A percentile compares a stretch with the other conserved stretches of the same genome.
These are phyloP conservation scores for Colletotrichum cereale DNA, from an alignment of 2,329 filamentous ascomycete species.

Conservation along the genomic window DNA sequence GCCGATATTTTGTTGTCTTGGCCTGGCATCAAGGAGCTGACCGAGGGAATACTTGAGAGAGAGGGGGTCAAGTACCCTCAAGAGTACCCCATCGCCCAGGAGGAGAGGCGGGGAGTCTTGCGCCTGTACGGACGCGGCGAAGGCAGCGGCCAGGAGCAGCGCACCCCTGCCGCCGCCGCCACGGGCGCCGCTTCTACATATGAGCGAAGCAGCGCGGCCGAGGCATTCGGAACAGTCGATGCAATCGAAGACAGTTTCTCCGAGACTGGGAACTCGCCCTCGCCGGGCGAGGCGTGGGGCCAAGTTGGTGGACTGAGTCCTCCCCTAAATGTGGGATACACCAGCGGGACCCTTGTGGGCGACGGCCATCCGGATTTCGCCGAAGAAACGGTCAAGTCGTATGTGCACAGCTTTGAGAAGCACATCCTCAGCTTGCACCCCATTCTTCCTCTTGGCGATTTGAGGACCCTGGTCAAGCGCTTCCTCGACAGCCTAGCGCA, in stretches of 20 bases:
- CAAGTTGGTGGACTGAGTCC: conserved; percentile 66
- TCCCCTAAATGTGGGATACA: conserved; percentile 51
- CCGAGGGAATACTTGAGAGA: conserved; percentile 61
- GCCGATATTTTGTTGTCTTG: conserved; percentile 84
- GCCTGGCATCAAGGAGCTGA: conserved; percentile 75
- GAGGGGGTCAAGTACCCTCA: conserved; percentile 69
- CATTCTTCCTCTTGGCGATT: conserved; percentile 66
- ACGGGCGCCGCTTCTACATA: background rate
- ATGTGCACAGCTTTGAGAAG: conserved; percentile 69
- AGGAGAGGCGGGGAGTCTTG: conserved; percentile 79
- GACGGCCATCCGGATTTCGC: conserved; percentile 69
- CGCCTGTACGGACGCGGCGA: conserved; percentile 85
- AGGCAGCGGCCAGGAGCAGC: conserved; percentile 68
- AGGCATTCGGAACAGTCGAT: conserved; percentile 55
- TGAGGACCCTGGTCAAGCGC: conserved; percentile 65
- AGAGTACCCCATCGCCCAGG: conserved; percentile 82
- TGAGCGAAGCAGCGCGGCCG: conserved; percentile 46
- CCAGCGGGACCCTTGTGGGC: conserved; percentile 53
- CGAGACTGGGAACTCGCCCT: conserved; percentile 66
- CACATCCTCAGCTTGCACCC: conserved; percentile 76
- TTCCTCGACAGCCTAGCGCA: conserved; percentile 64
- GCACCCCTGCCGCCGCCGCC: conserved; percentile 44
- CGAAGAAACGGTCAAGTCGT: conserved; percentile 61
- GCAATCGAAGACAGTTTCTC: conserved; percentile 59
- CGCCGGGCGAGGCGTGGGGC: conserved; percentile 70